Base-by-base conservation (phyloP, 768 basidiomycete species). In the Hygrophorus russula region DNA sequence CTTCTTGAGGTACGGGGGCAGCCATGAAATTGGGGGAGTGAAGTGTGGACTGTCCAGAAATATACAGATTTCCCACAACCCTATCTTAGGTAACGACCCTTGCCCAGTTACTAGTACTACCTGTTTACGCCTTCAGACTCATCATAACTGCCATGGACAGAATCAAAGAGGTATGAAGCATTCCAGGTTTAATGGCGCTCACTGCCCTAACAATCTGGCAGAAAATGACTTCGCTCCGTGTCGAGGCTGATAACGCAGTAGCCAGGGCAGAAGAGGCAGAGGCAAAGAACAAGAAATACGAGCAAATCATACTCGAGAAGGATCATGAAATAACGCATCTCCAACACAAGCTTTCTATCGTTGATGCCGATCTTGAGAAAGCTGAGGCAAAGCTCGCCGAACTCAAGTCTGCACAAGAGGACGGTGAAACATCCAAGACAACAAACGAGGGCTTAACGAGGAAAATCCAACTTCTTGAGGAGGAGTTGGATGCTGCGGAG, bases 401-500 rank as follows among this genome's bases (percentile, higher is more conserved):
- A 6, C 67, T 70, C 49, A 96, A 97, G 68, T 48, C 58, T 17
- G 68, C 68, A 15, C 71, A 71, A 30, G 74, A 68, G 12, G 89
- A 90, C 27, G 75, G 78, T 39, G 87, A 90, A 53, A 59, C 64
- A 9, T 78, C 75, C 56, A 83, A 76, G 64, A 70, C 73, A 15
- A 76, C 77, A 17, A 84, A 74, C 48, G 93, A 96, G 48, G 71
- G 67, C 37, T 69, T 97, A 45, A 50, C 56, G 27, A 70, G 94
- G 49, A 99, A 98, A 72, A 77, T 98, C 20, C 78, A 85, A 53
- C 68, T 98, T 9, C 68, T 98, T 31, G 94, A 98, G 65, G 91
- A 94, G 57, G 94, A 99, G 65, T 74, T 99, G 2, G 96, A 98
- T 56, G 74, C 76, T 30, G 83, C 94, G 8, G 96, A 99, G 73